phyloP scores from a whole-genome alignment of 2,329 filamentous ascomycete species.

The Aureobasidium melanogenum region DNA sequence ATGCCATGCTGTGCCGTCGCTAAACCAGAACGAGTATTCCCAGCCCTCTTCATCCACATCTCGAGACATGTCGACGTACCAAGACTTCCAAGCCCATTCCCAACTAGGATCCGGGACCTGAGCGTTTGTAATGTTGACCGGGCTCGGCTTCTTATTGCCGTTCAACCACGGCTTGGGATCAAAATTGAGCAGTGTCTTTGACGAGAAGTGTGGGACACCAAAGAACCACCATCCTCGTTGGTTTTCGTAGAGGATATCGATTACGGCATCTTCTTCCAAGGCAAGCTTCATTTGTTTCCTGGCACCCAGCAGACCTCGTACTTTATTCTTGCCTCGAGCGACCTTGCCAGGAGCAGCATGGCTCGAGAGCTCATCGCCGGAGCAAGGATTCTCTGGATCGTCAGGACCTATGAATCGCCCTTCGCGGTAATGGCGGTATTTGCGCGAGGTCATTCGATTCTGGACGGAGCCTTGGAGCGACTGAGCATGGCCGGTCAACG shows the following conservation, averaged over 20 bases:
- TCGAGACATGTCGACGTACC: constrained; percentile 70
- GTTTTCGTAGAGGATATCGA: constrained; percentile 93
- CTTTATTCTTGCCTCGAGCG: constrained; percentile 23
- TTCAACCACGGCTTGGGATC: constrained; percentile 84
- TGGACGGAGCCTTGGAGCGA: neutral
- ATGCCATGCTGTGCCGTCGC: constrained; percentile 59
- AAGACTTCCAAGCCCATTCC: constrained; percentile 74
- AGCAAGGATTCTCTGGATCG: constrained; percentile 15
- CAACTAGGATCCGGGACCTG: constrained; percentile 92
- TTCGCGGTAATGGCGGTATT: constrained; percentile 15
- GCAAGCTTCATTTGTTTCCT: constrained; percentile 25
- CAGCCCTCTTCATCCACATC: constrained; percentile 85
- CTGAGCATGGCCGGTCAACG: constrained; percentile 8
- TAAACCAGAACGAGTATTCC: constrained; percentile 91
- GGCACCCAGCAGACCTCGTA: constrained; percentile 21
- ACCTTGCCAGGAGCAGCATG: constrained; percentile 17
- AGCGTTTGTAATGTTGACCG: constrained; percentile 70
- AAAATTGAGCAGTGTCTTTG: constrained; percentile 71
- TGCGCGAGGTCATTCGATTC: constrained; percentile 13
- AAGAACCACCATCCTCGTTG: constrained; percentile 86
- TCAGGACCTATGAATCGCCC: constrained; percentile 18
- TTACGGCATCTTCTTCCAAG: constrained; percentile 39
- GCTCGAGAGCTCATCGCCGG: constrained; percentile 14
- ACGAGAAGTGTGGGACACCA: constrained; percentile 81
- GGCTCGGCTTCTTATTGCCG: constrained; percentile 44